These are phyloP conservation scores for Porphyra umbilicalis DNA, from an alignment of 31 red algal species.

Conservation along the genomic window DNA sequence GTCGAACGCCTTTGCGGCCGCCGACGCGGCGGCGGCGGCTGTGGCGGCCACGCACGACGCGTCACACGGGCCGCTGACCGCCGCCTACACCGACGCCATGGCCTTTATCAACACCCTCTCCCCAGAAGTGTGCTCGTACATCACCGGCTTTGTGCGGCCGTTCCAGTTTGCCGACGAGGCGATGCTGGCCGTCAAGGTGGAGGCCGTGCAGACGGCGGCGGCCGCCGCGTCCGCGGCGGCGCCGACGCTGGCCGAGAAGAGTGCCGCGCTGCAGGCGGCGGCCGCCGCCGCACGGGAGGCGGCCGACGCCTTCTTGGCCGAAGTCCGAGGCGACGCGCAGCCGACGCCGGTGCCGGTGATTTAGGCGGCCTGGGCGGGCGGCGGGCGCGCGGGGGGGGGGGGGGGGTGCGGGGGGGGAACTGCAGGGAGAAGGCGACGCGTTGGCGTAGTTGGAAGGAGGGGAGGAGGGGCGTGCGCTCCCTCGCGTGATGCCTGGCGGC, in stretches of 20 bases:
- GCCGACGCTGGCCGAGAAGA: not conserved
- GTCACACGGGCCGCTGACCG: not conserved
- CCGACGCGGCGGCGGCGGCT: not conserved
- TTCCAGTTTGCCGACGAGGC: not conserved
- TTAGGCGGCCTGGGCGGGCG: too few relatives aligned
- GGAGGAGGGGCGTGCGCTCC: too few relatives aligned
- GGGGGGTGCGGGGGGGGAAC: too few relatives aligned
- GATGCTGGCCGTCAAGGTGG: not conserved
- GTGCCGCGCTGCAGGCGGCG: not conserved
- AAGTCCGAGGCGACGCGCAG: not conserved
- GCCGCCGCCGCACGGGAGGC: not conserved
- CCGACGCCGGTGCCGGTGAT: not conserved
- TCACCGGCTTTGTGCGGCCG: not conserved
- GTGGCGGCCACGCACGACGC: not conserved
- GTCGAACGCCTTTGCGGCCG: not conserved
- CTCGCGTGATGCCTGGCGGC: too few relatives aligned
- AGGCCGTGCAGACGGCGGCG: not conserved
- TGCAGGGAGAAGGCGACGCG: too few relatives aligned
- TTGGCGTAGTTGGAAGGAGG: too few relatives aligned
- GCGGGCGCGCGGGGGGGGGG: too few relatives aligned
- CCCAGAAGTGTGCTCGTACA: not conserved
- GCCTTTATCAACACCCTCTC: not conserved
- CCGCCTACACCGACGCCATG: not conserved
- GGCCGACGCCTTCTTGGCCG: not conserved
- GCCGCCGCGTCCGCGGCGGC: not conserved